phyloP scores from a whole-genome alignment of 2,329 filamentous ascomycete genomes.

The Trichoderma asperellum region DNA sequence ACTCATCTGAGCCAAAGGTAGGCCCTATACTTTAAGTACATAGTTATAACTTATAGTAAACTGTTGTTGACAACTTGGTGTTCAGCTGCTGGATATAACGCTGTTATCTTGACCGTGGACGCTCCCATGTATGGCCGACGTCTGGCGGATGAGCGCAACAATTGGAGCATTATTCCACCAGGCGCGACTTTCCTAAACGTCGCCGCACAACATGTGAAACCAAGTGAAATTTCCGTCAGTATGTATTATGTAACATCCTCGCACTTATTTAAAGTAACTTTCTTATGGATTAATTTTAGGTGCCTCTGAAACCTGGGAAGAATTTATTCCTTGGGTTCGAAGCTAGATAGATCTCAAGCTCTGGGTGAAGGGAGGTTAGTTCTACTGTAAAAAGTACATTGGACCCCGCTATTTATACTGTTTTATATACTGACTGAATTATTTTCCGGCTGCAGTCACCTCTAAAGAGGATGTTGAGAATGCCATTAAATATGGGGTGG shows the following conservation, averaged over 20 bases:
- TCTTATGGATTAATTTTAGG: background rate
- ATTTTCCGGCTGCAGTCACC: background rate
- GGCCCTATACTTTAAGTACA: background rate
- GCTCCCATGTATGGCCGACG: background rate
- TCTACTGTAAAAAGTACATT: background rate
- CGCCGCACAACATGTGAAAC: background rate
- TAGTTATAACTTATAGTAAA: background rate
- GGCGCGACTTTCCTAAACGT: background rate
- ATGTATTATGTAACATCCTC: background rate
- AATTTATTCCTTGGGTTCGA: background rate
- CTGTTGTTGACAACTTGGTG: background rate
- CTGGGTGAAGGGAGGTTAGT: background rate
- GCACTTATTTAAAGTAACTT: background rate
- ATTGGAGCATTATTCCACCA: background rate
- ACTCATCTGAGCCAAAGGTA: background rate
- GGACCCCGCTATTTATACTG: background rate
- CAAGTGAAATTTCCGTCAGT: background rate
- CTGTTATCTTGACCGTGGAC: background rate
- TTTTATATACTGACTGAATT: background rate
- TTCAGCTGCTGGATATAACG: background rate
- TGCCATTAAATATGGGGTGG: background rate
- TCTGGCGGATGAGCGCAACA: background rate
- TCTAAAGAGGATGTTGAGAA: background rate
- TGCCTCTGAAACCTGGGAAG: background rate
- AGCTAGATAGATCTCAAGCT: background rate